phyloP scores from a whole-genome alignment of 1,284 basidiomycete genomes.

The Melampsora abietis-canadensis region DNA sequence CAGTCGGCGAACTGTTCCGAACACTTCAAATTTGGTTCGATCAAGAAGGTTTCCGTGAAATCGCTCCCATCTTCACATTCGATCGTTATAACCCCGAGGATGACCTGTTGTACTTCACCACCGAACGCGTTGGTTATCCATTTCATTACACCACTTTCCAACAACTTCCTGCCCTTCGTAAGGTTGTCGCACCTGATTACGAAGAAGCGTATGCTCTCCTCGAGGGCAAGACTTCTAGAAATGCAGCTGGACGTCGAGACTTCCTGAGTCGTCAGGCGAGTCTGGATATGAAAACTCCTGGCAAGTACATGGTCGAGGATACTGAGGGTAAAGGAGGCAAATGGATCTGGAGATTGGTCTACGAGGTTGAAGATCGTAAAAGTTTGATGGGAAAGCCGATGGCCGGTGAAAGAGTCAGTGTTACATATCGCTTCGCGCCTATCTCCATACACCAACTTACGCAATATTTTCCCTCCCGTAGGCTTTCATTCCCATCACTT shows the following conservation, averaged over 20 bases:
- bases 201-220: conserved; percentile 42
- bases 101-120: conserved; percentile 38
- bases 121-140: conserved; percentile 33
- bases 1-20: conserved; percentile 40
- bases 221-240: conserved; percentile 33
- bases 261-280: conserved; percentile 41
- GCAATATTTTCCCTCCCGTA: neutral
- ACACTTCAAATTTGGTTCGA: conserved; percentile 44
- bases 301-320: conserved; percentile 40
- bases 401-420: conserved; percentile 41
- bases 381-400: conserved; percentile 43
- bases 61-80: conserved; percentile 39
- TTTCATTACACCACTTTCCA: conserved; percentile 42
- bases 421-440: neutral
- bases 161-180: conserved; percentile 38
- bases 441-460: neutral
- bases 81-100: conserved; percentile 19
- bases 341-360: conserved; percentile 40
- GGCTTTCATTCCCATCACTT: conserved; percentile 42
- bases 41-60: conserved; percentile 43
- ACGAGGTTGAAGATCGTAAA: conserved; percentile 40
- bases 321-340: conserved; percentile 38
- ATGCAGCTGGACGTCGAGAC: conserved; percentile 35
- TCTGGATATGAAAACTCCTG: conserved; percentile 28
- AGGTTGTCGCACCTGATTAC: conserved; percentile 42